These are phyloP conservation scores for Exophiala phaeomuriformis DNA, from an alignment of 2,329 filamentous ascomycete genomes.

Conservation along the genomic window DNA sequence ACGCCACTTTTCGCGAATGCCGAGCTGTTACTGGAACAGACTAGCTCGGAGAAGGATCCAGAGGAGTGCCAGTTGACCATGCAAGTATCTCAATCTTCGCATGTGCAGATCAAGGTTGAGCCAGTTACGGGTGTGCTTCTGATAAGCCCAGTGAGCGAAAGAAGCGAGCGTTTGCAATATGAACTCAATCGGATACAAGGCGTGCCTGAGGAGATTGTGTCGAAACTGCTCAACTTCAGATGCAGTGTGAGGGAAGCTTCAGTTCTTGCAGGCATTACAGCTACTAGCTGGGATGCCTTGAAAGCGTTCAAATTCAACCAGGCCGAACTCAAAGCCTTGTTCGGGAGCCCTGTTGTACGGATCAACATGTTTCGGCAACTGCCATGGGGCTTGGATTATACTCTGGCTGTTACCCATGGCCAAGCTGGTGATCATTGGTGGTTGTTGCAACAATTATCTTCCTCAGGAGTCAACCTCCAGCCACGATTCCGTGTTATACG, in stretches of 20 bases:
- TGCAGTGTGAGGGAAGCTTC: conserved; percentile 21
- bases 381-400: conserved; percentile 68
- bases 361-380: conserved; percentile 61
- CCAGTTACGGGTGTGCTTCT: conserved; percentile 70
- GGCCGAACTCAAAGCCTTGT: conserved; percentile 50
- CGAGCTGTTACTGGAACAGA: conserved; percentile 52
- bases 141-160: conserved; percentile 57
- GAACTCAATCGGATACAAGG: conserved; percentile 54
- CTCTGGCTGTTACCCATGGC: conserved; percentile 62
- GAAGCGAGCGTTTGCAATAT: conserved; percentile 53
- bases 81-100: conserved; percentile 58
- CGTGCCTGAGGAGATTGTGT: conserved; percentile 35
- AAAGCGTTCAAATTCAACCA: conserved; percentile 37
- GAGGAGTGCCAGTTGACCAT: conserved; percentile 61
- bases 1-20: conserved; percentile 56
- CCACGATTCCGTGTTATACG: conserved; percentile 13
- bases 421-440: conserved; percentile 72
- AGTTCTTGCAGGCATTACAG: conserved; percentile 11
- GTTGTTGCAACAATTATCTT: conserved; percentile 45
- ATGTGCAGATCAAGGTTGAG: conserved; percentile 61
- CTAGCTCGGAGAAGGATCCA: conserved; percentile 55
- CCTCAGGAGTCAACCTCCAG: background rate
- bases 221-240: conserved; percentile 27
- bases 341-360: conserved; percentile 57
- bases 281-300: conserved; percentile 32